These are phyloP conservation scores for Amanita rubescens DNA, from an alignment of 768 basidiomycete genomes.

Conservation along the genomic window DNA sequence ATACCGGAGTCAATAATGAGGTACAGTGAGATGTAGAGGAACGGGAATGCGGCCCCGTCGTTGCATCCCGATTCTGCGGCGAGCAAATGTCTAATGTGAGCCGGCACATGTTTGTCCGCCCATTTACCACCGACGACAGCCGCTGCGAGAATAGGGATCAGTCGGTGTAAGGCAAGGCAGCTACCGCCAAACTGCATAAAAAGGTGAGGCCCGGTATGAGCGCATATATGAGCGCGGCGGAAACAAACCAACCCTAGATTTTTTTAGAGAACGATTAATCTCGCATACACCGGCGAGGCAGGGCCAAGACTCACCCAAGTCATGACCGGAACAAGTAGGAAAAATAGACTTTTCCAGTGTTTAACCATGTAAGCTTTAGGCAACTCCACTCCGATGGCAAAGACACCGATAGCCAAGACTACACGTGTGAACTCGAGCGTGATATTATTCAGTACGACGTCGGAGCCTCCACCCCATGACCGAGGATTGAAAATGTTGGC, in stretches of 20 bases:
- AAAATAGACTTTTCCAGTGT: conserved; percentile 89
- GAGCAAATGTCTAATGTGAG: conserved; percentile 59
- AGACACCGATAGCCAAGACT: conserved; percentile 93
- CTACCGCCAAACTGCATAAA: conserved; percentile 82
- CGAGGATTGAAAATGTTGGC: conserved; percentile 78
- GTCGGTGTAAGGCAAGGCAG: conserved; percentile 92
- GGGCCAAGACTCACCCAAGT: conserved; percentile 53
- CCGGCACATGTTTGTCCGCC: conserved; percentile 94
- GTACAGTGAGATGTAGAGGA: conserved; percentile 86
- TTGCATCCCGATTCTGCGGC: conserved; percentile 88
- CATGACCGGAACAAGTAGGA: conserved; percentile 79
- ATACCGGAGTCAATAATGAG: conserved; percentile 62
- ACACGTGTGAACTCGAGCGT: conserved; percentile 90
- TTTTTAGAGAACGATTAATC: not conserved
- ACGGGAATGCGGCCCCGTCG: conserved; percentile 96
- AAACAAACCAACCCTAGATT: conserved; percentile 86
- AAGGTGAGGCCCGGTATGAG: conserved; percentile 87
- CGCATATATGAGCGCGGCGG: conserved; percentile 84
- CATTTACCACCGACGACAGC: conserved; percentile 94
- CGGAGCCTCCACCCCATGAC: conserved; percentile 52
- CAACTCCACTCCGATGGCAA: conserved; percentile 96
- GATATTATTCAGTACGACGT: conserved; percentile 56
- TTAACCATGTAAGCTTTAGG: conserved; percentile 90
- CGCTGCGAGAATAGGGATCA: conserved; percentile 87
- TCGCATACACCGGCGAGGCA: not conserved